Percentiles rank a stretch among this genome's conserved stretches.
Conservation (phyloP, 2,329 filamentous ascomycete genomes). For the Penicillium frequentans region DNA sequence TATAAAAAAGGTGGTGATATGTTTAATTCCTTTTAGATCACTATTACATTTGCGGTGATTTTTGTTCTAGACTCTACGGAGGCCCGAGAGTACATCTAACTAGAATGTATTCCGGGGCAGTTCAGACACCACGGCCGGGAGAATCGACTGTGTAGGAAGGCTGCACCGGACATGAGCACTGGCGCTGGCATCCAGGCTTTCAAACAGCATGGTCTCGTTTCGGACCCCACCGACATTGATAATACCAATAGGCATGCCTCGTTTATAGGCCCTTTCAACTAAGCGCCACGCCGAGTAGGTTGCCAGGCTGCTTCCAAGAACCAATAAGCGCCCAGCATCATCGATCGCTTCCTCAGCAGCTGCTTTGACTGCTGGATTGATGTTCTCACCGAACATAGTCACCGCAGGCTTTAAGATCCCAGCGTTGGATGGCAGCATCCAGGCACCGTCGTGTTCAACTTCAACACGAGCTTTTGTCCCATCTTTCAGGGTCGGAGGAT, state of each 20-base stretch:
- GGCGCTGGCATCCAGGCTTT: conserved; percentile 22
- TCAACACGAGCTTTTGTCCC: conserved; percentile 61
- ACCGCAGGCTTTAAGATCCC: conserved; percentile 91
- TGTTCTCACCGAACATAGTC: conserved; percentile 94
- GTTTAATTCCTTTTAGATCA: background rate
- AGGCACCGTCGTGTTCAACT: conserved; percentile 78
- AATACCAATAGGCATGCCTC: conserved; percentile 81
- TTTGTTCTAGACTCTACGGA: background rate
- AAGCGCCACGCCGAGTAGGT: conserved; percentile 95
- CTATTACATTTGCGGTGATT: background rate
- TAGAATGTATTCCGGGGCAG: conserved; percentile 15
- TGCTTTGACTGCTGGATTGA: conserved; percentile 66
- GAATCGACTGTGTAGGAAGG: conserved; percentile 41
- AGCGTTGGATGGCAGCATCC: conserved; percentile 63
- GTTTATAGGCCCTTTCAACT: conserved; percentile 77
- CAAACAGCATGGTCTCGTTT: conserved; percentile 47
- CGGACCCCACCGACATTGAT: conserved; percentile 67
- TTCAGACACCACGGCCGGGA: conserved; percentile 40
- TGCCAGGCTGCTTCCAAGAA: conserved; percentile 86
- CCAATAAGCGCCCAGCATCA: conserved; percentile 69
- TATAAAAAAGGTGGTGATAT: background rate
- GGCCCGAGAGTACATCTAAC: background rate
- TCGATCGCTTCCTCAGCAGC: conserved; percentile 81
- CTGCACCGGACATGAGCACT: conserved; percentile 43
- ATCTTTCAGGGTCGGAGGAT: conserved; percentile 58